Evolutionary conservation across 2,329 filamentous ascomycete genomes (phyloP).

Genomic region (Fusarium torreyae): DNA sequence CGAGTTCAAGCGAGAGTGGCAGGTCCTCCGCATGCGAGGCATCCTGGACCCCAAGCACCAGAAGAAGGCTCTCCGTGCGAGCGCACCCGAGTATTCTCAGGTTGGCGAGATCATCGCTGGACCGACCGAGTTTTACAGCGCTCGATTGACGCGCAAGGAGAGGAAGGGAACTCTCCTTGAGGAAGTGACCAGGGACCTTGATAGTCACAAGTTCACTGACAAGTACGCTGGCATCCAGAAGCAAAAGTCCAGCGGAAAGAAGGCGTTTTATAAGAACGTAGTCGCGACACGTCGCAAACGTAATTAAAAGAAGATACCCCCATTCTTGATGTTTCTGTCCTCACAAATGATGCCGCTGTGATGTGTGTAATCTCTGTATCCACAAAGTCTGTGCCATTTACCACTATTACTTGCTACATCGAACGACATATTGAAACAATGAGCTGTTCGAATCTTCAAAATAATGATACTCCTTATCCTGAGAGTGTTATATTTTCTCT

Average conservation of each 20-base stretch:
- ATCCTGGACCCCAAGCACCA: conserved; percentile 94
- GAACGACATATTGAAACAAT: too few species aligned
- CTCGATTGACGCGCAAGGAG: conserved; percentile 87
- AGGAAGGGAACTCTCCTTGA: conserved; percentile 89
- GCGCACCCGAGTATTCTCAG: conserved; percentile 83
- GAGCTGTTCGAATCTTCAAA: too few species aligned
- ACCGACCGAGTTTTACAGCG: conserved; percentile 87
- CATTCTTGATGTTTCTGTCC: background rate
- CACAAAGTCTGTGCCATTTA: too few species aligned
- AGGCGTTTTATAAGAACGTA: conserved; percentile 87
- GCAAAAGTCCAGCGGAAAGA: conserved; percentile 89
- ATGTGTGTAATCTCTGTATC: background rate
- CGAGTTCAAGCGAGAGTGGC: conserved; percentile 89
- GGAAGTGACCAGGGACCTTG: conserved; percentile 73
- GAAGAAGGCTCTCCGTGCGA: conserved; percentile 84
- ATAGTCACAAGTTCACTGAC: conserved; percentile 80
- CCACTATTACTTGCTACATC: too few species aligned
- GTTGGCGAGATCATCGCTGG: conserved; percentile 91
- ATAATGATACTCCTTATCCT: background rate
- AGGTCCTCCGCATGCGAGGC: conserved; percentile 89
- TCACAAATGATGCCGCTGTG: background rate
- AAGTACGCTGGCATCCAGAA: conserved; percentile 91
- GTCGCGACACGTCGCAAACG: conserved; percentile 61
- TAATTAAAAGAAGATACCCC: conserved; percentile 36
- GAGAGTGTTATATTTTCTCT: background rate